A percentile compares a stretch with the other conserved stretches of the same genome.
phyloP scores from a whole-genome alignment of 192 early-diverging fungal species.

The Backusella circina region DNA sequence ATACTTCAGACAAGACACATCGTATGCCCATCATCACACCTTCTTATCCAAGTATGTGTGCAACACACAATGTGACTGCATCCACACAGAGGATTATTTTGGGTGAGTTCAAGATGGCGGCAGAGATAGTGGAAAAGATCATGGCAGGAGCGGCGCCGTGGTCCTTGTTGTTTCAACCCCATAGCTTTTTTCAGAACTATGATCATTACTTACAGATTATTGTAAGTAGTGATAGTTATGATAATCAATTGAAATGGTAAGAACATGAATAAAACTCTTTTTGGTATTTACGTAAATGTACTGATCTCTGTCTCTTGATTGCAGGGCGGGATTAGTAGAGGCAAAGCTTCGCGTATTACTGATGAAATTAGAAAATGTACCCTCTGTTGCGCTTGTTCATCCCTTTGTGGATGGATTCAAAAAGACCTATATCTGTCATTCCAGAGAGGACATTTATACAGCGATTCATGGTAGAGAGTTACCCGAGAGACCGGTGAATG shows the following conservation, averaged over 20 bases:
- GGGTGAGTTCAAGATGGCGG: conserved; percentile 31
- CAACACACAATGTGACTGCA: conserved; percentile 65
- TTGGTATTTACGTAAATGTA: no score
- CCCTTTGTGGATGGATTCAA: conserved; percentile 75
- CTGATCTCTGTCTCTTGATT: neutral
- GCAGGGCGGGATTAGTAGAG: conserved; percentile 72
- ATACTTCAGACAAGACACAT: conserved; percentile 43
- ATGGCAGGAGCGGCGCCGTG: conserved; percentile 22
- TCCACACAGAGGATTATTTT: conserved; percentile 52
- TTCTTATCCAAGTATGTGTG: conserved; percentile 68
- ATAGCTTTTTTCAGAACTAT: conserved; percentile 28
- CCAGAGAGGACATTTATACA: neutral
- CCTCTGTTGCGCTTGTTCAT: conserved; percentile 57
- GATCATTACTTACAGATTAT: conserved; percentile 27
- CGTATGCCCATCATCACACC: conserved; percentile 73
- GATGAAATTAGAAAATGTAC: conserved; percentile 56
- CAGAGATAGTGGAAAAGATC: conserved; percentile 20
- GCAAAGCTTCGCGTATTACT: conserved; percentile 71
- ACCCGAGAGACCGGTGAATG: neutral
- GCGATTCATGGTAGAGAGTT: neutral
- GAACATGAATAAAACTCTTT: neutral
- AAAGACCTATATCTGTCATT: conserved; percentile 27
- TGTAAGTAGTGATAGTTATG: conserved; percentile 11
- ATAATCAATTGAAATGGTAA: conserved; percentile 13
- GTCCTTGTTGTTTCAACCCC: conserved; percentile 21